Base-by-base conservation (phyloP, 768 basidiomycete genomes). In the Suillus hirtellus region DNA sequence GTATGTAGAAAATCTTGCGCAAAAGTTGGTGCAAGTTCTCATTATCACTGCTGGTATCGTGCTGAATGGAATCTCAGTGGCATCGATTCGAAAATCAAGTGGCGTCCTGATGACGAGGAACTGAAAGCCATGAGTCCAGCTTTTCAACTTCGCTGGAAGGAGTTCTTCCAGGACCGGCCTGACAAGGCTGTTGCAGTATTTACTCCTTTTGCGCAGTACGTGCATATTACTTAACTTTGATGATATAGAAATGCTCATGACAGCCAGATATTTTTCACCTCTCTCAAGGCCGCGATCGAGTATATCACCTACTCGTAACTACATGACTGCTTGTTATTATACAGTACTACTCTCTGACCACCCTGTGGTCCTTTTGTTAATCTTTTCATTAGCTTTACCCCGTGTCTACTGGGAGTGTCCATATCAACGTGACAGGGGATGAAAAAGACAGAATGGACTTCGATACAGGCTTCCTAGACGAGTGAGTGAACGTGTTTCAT, bases 121-220 rank as follows among this genome's bases (percentile, higher is more conserved):
- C 75, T 86, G 27, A 75, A 79, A 55, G 76, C 76, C n/a, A 72
- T 89, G 42, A 79, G 79, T 0, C 78, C 82, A 9, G 77, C 70
- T 6, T 89, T 88, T 67, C 69, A 76, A 34, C 55, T 74, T 27
- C 73, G 79, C 47, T 88, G 86, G 87, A 72, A 79, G 8, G 70
- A 73, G 7, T 84, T 81, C 70, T 88, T 84, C 47, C 80, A 72
- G 31, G 72, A 76, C 34, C 78, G 76, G 2, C 81, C 82, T 0
- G 88, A 89, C 68, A 88, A 88, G 67, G 80, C 86, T 11, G 81
- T 85, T 3, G 67, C 82, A 63, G 75, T 80, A 64, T 68, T 86
- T 14, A 80, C 79, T 0, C 65, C 79, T 0, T 67, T 81, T 40
- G 74, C 81, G 19, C 78, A 76, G 83, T 85, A 67, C 60, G 55